phyloP scores from a whole-genome alignment of 2,329 filamentous ascomycete species.

The Celoporthe dispersa region DNA sequence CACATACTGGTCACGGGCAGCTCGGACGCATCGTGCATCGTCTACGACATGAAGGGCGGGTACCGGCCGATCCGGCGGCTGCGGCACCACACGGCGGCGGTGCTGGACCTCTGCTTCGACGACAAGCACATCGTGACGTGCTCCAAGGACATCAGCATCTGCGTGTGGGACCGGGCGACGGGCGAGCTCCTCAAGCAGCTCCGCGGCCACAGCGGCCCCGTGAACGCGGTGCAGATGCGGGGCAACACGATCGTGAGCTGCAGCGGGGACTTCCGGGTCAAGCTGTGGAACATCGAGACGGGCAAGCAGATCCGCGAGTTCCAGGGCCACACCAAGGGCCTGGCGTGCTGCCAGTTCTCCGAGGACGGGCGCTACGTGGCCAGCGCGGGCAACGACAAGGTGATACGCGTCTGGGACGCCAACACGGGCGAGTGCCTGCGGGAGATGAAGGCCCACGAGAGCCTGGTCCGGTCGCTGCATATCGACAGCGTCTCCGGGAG shows the following conservation, averaged over 20 bases:
- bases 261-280: conserved; percentile 89
- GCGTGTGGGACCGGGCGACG: conserved; percentile 88
- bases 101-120: conserved; percentile 93
- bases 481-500: conserved; percentile 85
- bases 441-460: conserved; percentile 80
- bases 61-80: conserved; percentile 83
- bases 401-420: conserved; percentile 95
- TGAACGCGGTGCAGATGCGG: conserved; percentile 94
- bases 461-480: conserved; percentile 87
- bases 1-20: conserved; percentile 93
- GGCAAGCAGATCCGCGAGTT: conserved; percentile 91
- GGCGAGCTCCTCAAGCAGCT: conserved; percentile 78
- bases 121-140: conserved; percentile 93
- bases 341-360: conserved; percentile 95
- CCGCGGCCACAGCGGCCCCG: conserved; percentile 84
- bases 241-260: conserved; percentile 93
- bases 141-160: conserved; percentile 93
- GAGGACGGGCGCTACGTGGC: conserved; percentile 94
- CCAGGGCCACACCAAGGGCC: conserved; percentile 83
- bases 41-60: conserved; percentile 81
- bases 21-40: conserved; percentile 87
- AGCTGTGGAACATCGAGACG: conserved; percentile 92
- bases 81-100: conserved; percentile 79
- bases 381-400: conserved; percentile 92
- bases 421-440: conserved; percentile 84